Evolutionary conservation across 768 basidiomycete genomes (phyloP), one percentile per base, ranked within the genome.

Genomic region (Pulveroboletus sp.): DNA sequence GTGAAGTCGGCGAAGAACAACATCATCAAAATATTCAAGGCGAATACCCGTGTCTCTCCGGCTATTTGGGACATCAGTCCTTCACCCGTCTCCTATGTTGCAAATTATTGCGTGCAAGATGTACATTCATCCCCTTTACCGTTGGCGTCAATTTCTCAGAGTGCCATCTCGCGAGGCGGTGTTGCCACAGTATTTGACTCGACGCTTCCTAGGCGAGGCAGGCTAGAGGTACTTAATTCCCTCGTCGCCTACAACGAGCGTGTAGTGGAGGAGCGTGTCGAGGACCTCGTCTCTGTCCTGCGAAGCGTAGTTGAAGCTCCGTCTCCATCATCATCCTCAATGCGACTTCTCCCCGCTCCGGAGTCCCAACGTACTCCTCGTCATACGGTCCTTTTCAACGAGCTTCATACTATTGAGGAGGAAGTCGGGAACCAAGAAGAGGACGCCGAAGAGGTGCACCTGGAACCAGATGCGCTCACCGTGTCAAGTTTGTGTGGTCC

Each of bases 1-100:
- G 31, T 52, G 18, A 57, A 28, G 35, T 52, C 33, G 6, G 50
- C 40, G 10, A 57, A 46, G 28, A n/a, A 48, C 15, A 53, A 32
- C 15, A 32, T 57, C 18, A 36, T 36, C 13, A 46, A 46, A 10
- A 24, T 46, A 15, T 49, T 49, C 51, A 55, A 48, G 30, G 30
- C 28, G 26, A 28, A 18, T 18, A 36, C 36, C 24, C 49, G 27
- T 13, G 14, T 33, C 26, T 36, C 39, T 52, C 24, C 24, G 28
- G 18, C 7, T 11, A 13, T 13, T 42, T 35, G 31, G 13, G 38
- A 32, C 17, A 10, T 31, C 13, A 21, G 11, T 18, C 17, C 8
- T 13, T 38, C 32, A n/a, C 5, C 21, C 42, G 24, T 36, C 13
- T 18, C 14, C 9, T 24, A 11, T 8, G 9, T 15, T 13, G 21